phyloP scores from a whole-genome alignment of 257 asterid species.

The Solanum peruvianum region DNA sequence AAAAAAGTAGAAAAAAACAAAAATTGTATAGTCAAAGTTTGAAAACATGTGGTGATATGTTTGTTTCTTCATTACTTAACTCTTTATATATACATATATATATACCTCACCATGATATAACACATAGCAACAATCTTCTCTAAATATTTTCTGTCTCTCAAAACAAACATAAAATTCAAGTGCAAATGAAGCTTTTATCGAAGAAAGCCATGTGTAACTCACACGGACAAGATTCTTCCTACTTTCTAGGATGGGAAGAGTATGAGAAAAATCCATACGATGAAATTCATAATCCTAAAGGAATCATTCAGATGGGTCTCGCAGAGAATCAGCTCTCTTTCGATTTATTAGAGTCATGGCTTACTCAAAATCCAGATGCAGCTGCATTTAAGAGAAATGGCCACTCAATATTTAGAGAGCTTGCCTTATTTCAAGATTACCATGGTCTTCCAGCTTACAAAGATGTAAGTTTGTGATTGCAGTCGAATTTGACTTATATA shows the following conservation, averaged over 20 bases:
- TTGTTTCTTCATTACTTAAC: not conserved
- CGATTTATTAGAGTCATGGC: slow-evolving; percentile 26
- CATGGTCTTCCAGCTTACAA: slow-evolving; percentile 30
- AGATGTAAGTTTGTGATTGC: not conserved
- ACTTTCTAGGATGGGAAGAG: slow-evolving; percentile 34
- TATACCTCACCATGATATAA: not conserved
- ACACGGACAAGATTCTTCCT: slow-evolving; percentile 37
- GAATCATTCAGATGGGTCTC: slow-evolving; percentile 40
- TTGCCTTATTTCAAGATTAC: slow-evolving; percentile 30
- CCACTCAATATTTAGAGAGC: slow-evolving; percentile 20
- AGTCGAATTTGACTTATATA: not conserved
- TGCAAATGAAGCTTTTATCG: slow-evolving; percentile 14
- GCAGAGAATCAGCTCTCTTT: slow-evolving; percentile 44
- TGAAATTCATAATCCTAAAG: slow-evolving; percentile 17
- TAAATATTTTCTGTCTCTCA: not conserved
- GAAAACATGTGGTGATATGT: not conserved
- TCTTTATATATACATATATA: not conserved
- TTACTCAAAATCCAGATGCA: slow-evolving; percentile 20
- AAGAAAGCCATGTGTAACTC: slow-evolving; percentile 21
- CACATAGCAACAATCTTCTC: slow-evolving; percentile 1
- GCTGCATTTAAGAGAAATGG: slow-evolving; percentile 17
- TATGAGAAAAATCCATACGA: slow-evolving; percentile 31
- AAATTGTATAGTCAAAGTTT: not conserved
- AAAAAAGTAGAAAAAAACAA: not conserved
- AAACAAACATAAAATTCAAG: not conserved